A percentile compares a stretch with the other conserved stretches of the same genome.
phyloP scores from a whole-genome alignment of 2,329 filamentous ascomycete genomes.

The Pyrenochaeta sp. region DNA sequence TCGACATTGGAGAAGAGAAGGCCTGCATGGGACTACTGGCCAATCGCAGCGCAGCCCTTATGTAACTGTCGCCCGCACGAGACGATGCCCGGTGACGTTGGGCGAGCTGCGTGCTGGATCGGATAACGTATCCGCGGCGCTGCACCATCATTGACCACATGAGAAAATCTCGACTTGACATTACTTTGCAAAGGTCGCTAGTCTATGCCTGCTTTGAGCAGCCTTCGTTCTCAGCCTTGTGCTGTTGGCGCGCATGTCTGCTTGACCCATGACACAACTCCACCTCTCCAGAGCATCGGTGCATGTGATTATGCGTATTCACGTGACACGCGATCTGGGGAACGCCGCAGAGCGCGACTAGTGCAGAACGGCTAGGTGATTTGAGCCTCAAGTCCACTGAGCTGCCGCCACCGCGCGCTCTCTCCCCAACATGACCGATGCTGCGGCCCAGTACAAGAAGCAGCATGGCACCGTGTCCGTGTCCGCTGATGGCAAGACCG shows the following conservation, averaged over 20 bases:
- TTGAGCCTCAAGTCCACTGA: not conserved
- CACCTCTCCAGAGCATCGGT: too few species aligned
- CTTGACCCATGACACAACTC: too few species aligned
- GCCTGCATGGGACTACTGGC: constrained; percentile 6
- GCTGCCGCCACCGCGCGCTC: constrained; percentile 12
- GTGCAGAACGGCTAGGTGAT: not conserved
- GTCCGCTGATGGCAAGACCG: constrained; percentile 73
- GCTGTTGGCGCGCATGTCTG: too few species aligned
- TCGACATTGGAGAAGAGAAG: not conserved
- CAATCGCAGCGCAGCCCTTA: constrained; percentile 22
- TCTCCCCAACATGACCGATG: constrained; percentile 46
- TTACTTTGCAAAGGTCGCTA: too few species aligned
- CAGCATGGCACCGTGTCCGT: constrained; percentile 87
- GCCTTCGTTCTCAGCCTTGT: too few species aligned
- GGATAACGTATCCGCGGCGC: constrained; percentile 28
- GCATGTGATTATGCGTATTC: constrained; percentile 11
- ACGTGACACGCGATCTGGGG: constrained; percentile 23
- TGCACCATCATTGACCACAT: not conserved
- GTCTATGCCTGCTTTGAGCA: too few species aligned
- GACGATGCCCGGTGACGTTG: constrained; percentile 11
- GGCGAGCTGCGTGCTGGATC: constrained; percentile 7
- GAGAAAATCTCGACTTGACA: too few species aligned
- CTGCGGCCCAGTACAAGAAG: constrained; percentile 79
- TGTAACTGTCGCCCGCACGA: constrained; percentile 9
- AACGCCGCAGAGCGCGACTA: constrained; percentile 15